These are phyloP conservation scores for Tetrahymena malaccensis DNA, from an alignment of 73 alveolate genomes.

Conservation along the genomic window DNA sequence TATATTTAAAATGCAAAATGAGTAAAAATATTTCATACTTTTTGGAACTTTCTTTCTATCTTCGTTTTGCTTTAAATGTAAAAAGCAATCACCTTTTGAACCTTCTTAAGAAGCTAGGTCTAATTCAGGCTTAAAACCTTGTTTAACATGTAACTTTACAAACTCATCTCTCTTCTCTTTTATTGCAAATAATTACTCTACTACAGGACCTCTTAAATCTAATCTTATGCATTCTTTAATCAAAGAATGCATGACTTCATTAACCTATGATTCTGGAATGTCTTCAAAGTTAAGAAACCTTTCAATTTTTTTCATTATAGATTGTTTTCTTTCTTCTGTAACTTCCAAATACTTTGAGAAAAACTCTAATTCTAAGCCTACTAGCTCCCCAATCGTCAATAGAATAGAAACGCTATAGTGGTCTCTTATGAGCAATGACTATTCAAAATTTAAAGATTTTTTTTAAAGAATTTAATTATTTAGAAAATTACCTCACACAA, in stretches of 20 bases:
- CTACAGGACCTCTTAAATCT: neutral
- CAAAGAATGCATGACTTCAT: neutral
- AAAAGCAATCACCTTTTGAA: neutral
- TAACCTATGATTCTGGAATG: neutral
- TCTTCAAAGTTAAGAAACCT: neutral
- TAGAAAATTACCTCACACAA: neutral
- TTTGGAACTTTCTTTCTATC: neutral
- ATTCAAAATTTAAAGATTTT: neutral
- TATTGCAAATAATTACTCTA: neutral
- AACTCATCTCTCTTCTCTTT: neutral
- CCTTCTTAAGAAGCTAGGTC: neutral
- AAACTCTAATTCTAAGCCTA: neutral
- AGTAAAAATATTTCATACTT: neutral
- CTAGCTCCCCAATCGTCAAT: neutral
- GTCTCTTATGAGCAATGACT: neutral
- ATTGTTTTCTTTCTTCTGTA: neutral
- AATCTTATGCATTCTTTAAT: neutral
- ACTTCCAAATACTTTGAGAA: neutral
- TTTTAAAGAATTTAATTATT: neutral
- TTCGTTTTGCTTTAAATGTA: neutral
- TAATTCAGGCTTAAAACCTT: neutral
- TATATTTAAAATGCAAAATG: neutral
- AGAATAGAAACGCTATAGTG: neutral
- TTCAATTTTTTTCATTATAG: neutral
- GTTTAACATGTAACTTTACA: neutral